Conservation (phyloP, 1,139 yeast species). For the Sugiyamaella novakii region DNA sequence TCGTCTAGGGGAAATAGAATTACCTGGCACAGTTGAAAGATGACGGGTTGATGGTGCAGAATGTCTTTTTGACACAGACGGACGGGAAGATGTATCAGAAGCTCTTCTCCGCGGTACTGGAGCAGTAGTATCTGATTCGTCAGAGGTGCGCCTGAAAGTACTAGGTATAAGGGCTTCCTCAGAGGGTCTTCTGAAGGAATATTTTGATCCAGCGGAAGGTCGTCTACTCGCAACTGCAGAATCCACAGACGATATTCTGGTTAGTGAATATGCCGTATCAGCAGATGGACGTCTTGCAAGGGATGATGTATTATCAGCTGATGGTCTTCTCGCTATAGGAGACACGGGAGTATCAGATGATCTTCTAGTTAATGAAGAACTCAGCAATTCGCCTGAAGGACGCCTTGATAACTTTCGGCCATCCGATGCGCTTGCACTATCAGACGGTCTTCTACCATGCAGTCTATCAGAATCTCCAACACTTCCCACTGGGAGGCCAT, state of each 20-base stretch:
- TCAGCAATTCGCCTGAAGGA: neutral
- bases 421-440: neutral
- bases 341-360: constrained; percentile 4
- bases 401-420: neutral
- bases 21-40: constrained; percentile 5
- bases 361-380: constrained; percentile 1
- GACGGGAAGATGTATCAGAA: constrained; percentile 1
- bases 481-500: constrained; percentile 8
- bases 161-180: neutral
- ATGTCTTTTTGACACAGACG: constrained; percentile 10
- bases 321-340: neutral
- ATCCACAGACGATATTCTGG: constrained; percentile 1
- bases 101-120: constrained; percentile 10
- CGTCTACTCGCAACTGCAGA: neutral
- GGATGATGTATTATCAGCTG: neutral
- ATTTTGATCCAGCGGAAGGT: neutral
- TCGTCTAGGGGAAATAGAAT: constrained; percentile 6
- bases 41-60: constrained; percentile 14
- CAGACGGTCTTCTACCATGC: neutral
- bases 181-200: constrained; percentile 5
- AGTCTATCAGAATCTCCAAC: neutral
- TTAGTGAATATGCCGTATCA: constrained; percentile 11
- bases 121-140: neutral
- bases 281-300: constrained; percentile 7
- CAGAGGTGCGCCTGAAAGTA: neutral